Base-by-base conservation (phyloP, 257 asterid genomes). In the Nicotiana benthamiana region DNA sequence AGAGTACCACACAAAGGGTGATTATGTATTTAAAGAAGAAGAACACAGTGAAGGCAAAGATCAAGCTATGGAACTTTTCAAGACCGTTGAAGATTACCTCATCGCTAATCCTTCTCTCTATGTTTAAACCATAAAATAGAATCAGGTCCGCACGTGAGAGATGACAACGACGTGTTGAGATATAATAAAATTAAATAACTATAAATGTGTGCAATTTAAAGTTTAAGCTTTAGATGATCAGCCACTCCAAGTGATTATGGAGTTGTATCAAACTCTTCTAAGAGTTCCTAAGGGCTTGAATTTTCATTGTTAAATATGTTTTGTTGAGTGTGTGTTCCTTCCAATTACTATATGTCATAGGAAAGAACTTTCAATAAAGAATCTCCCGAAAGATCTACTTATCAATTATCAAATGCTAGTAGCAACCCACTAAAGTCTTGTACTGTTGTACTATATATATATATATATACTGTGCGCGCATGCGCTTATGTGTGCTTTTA, bases 1-100 rank as follows among this genome's bases (percentile, higher is more conserved):
- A 82, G 62, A 75, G 22, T 87, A 79, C 9, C 56, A 88, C 79
- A 80, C 89, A 13, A 85, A 85, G 67, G 89, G 82, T 5, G 89
- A 83, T 3, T 74, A n/a, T 27, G 62, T 79, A 77, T 63, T 90
- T 1, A 40, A 26, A 0, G 89, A 83, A 20, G 91, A 88, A 20
- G 80, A 88, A 34, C 84, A 86, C 7, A 84, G 84, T 83, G 80
- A 60, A 46, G 88, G 87, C 12, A 75, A 88, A 80, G 82, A 85
- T 0, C 82, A 26, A 65, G 82, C 68, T 4, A 18, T 12, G 48
- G 82, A 20, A 3, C 62, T 89, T 77, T 82, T 85, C 84, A 83
- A 85, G 84, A 86, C 84, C 9, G 79, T 83, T 24, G 91, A 88
- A 62, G 79, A 79, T 0, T 80, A 84, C 63, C 84, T 88, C 48